Evolutionary conservation across 495 filamentous ascomycete species (phyloP), one percentile per base, ranked within the genome.

Genomic region (Acidiella bohemica): DNA sequence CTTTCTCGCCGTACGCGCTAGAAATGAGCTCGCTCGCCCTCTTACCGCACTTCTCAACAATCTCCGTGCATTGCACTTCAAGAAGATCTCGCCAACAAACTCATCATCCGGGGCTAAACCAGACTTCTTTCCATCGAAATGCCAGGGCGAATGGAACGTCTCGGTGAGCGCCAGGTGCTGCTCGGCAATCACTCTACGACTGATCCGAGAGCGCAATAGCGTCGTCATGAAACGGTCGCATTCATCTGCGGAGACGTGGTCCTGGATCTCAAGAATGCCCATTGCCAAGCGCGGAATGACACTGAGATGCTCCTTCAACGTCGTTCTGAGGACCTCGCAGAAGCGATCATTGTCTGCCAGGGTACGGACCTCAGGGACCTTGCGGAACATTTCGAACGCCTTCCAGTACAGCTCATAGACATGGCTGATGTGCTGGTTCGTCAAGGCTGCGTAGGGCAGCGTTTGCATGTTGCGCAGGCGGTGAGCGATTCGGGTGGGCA

Each of bases 371-470:
- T 94, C 84, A 18, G 74, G 75, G 16, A 96, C 68, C 35, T 78
- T 75, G 19, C 90, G 80, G 36, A 94, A 77, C 38, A 67, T 76
- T 49, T 99, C 92, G 49, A 99, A 99, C 16, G 90, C 90, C 48
- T 76, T 76, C 62, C 93, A 93, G 64, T 99, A 99, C 5, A 95
- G 67, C 55, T 96, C 87, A 64, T 96, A 96, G 11, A 96, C 92
- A 43, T 88, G 76, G 45, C 80, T 84, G 40, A 99, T 77, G 54
- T 96, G 82, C 9, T 75, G 75, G 54, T 99, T 99, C n/a, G 84
- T 84, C 13, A 96, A 81, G 23, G 95, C 88, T 10, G 92, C 84
- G 53, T 93, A 99, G 14, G 90, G 90, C 30, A 99, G 66, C 41
- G 80, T 86, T 63, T 99, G 92, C 70, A 99, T 96, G 55, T 99